phyloP scores from a whole-genome alignment of 2,329 filamentous ascomycete species.

The Colletotrichum filicis region DNA sequence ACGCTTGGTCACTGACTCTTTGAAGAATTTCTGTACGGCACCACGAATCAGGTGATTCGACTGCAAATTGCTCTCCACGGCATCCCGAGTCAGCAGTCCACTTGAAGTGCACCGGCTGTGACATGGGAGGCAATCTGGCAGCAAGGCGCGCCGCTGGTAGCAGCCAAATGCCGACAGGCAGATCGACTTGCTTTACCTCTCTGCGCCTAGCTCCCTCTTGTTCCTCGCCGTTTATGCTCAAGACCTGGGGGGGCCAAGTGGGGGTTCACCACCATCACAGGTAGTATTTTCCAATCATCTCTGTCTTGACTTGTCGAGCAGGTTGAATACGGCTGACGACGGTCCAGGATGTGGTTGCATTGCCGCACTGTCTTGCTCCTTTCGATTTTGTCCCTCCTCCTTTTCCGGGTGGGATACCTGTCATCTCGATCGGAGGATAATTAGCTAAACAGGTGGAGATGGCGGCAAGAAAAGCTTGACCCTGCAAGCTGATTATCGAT shows the following conservation, averaged over 20 bases:
- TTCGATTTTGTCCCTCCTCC: conserved; percentile 10
- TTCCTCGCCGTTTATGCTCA: conserved; percentile 8
- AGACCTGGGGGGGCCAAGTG: conserved; percentile 19
- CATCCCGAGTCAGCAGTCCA: conserved; percentile 29
- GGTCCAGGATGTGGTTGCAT: not conserved
- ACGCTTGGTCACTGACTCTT: conserved; percentile 20
- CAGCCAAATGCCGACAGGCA: conserved; percentile 36
- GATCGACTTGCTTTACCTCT: conserved; percentile 40
- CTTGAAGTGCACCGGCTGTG: conserved; percentile 20
- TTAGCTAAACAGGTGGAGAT: conserved; percentile 31
- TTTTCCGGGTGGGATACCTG: not conserved
- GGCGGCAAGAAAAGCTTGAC: conserved; percentile 33
- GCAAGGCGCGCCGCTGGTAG: conserved; percentile 21
- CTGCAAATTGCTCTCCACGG: conserved; percentile 30
- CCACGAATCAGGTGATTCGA: conserved; percentile 23
- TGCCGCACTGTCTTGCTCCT: not conserved
- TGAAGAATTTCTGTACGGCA: not conserved
- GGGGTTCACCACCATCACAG: conserved; percentile 3
- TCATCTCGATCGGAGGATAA: conserved; percentile 32
- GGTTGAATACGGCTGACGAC: not conserved
- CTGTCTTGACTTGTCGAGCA: conserved; percentile 7
- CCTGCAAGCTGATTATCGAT: conserved; percentile 3
- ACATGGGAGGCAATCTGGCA: conserved; percentile 34
- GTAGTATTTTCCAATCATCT: conserved; percentile 19
- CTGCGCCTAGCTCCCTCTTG: conserved; percentile 32